These are phyloP conservation scores for Amanita pallidorosea DNA, from an alignment of 768 basidiomycete species.

Conservation along the genomic window DNA sequence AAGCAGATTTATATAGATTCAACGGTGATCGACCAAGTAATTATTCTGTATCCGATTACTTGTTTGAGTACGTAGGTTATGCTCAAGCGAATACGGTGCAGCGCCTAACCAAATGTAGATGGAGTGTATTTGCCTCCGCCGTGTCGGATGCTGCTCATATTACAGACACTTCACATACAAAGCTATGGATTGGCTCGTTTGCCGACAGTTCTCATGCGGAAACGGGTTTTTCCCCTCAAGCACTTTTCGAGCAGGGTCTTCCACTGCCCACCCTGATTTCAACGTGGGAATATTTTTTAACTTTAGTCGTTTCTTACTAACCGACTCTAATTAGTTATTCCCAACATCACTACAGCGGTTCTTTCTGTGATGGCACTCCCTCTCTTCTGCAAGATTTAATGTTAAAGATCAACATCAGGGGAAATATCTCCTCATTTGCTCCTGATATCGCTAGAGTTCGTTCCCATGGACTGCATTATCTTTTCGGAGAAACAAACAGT, in stretches of 20 bases:
- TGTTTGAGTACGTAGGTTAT: slow-evolving; percentile 31
- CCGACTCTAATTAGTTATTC: slow-evolving; percentile 31
- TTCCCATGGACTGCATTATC: slow-evolving; percentile 37
- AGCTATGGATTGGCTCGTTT: slow-evolving; percentile 40
- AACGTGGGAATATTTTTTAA: slow-evolving; percentile 26
- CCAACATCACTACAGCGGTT: slow-evolving; percentile 49
- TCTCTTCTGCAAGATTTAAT: slow-evolving; percentile 53
- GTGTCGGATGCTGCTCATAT: slow-evolving; percentile 31
- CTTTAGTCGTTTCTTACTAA: not conserved
- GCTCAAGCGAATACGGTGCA: not conserved
- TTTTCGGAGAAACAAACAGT: slow-evolving; percentile 56
- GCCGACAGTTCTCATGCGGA: slow-evolving; percentile 35
- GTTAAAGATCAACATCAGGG: slow-evolving; percentile 46
- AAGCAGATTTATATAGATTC: slow-evolving; percentile 42
- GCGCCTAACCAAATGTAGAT: slow-evolving; percentile 22
- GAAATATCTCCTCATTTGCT: slow-evolving; percentile 41
- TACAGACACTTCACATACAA: slow-evolving; percentile 24
- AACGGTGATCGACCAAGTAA: slow-evolving; percentile 30
- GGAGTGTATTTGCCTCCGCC: slow-evolving; percentile 41
- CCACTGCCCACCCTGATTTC: slow-evolving; percentile 43
- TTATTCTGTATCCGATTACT: slow-evolving; percentile 35
- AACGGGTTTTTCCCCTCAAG: slow-evolving; percentile 49
- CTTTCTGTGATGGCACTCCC: slow-evolving; percentile 45
- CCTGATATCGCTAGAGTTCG: slow-evolving; percentile 44
- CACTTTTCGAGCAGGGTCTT: slow-evolving; percentile 41